A percentile compares a stretch with the other conserved stretches of the same genome.
phyloP scores from a whole-genome alignment of 257 asterid genomes.

The Echites panduratus region DNA sequence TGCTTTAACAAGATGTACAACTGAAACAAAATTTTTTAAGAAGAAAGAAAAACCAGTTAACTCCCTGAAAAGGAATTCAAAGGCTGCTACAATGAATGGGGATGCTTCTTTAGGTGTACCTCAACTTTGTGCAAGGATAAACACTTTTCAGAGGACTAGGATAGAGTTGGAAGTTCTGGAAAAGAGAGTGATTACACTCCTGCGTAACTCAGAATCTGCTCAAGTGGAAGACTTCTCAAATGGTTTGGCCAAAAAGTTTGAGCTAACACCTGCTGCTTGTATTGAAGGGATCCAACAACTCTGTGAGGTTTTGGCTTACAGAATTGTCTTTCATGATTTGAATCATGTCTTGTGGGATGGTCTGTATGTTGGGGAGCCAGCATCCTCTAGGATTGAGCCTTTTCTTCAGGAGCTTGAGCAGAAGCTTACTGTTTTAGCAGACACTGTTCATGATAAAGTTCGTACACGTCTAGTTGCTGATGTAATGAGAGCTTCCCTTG shows the following conservation, averaged over 20 bases:
- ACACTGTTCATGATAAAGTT: conserved; percentile 68
- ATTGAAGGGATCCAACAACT: conserved; percentile 82
- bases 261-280: conserved; percentile 74
- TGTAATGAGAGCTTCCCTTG: conserved; percentile 84
- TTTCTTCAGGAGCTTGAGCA: conserved; percentile 77
- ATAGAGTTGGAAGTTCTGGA: conserved; percentile 71
- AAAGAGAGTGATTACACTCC: conserved; percentile 74
- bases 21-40: conserved; percentile 64
- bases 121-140: conserved; percentile 83
- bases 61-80: conserved; percentile 61
- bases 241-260: conserved; percentile 65
- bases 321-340: conserved; percentile 71
- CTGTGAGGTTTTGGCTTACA: conserved; percentile 68
- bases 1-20: conserved; percentile 79
- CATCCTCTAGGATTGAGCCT: conserved; percentile 79
- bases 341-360: conserved; percentile 65
- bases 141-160: conserved; percentile 70
- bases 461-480: conserved; percentile 76
- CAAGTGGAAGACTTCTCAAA: conserved; percentile 73
- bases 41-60: conserved; percentile 63
- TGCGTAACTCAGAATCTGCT: conserved; percentile 93
- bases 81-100: conserved; percentile 69
- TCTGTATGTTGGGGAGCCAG: conserved; percentile 70
- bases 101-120: conserved; percentile 55
- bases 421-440: conserved; percentile 56